Percentiles rank a stretch among this genome's conserved stretches.
These are phyloP conservation scores for Anthostomella pinea DNA, from an alignment of 2,329 filamentous ascomycete genomes.

Conservation along the genomic window DNA sequence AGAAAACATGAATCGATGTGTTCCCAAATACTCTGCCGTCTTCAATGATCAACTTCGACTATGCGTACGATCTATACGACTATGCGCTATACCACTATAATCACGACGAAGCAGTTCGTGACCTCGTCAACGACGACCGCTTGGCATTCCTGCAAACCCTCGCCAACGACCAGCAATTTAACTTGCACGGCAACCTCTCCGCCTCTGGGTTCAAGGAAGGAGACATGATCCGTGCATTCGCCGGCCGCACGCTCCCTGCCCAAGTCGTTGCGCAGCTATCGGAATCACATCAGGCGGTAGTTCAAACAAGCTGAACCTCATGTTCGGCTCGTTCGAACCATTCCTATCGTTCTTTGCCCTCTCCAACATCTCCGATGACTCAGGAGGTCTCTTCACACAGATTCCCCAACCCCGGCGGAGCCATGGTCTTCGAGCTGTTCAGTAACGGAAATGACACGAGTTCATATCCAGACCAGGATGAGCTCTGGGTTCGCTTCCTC, in stretches of 20 bases:
- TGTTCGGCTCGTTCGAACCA: conserved; percentile 54
- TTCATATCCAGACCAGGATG: conserved; percentile 30
- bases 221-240: conserved; percentile 46
- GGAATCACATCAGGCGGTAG: conserved; percentile 38
- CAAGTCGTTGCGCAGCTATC: conserved; percentile 42
- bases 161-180: conserved; percentile 66
- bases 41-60: conserved; percentile 39
- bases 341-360: conserved; percentile 55
- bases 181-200: conserved; percentile 52
- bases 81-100: conserved; percentile 52
- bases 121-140: conserved; percentile 38
- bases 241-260: conserved; percentile 50
- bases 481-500: conserved; percentile 54
- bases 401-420: conserved; percentile 67
- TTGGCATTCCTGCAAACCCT: conserved; percentile 57
- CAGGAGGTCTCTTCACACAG: conserved; percentile 43
- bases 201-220: conserved; percentile 46
- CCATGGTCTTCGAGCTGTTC: conserved; percentile 71
- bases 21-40: conserved; percentile 39
- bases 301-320: conserved; percentile 47
- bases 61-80: conserved; percentile 54
- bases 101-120: conserved; percentile 46
- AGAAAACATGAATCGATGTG: conserved; percentile 36
- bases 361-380: conserved; percentile 43
- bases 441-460: conserved; percentile 32